These are phyloP conservation scores for Hypoxylon sp. DNA, from an alignment of 2,329 filamentous ascomycete species.

Conservation along the genomic window DNA sequence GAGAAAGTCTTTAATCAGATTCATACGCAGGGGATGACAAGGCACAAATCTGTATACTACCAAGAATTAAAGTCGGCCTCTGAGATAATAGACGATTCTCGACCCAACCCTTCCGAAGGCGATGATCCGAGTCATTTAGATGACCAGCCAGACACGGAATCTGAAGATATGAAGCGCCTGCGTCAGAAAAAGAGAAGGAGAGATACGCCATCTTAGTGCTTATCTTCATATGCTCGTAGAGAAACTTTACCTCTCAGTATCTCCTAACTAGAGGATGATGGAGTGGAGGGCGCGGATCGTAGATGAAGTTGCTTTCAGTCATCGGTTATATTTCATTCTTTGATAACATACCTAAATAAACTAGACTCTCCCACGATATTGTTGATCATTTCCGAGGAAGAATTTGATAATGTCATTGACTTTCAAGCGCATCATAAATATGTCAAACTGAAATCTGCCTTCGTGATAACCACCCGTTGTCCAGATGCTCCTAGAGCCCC, in stretches of 20 bases:
- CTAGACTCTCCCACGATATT: no score
- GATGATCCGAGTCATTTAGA: not conserved
- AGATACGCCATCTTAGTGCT: not conserved
- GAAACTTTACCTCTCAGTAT: not conserved
- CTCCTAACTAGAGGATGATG: not conserved
- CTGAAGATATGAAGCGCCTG: not conserved
- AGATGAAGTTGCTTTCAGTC: not conserved
- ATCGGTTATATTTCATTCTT: no score
- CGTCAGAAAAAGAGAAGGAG: not conserved
- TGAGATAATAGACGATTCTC: not conserved
- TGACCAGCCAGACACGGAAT: not conserved
- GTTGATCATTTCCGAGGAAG: no score
- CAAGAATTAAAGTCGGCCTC: constrained; percentile 1
- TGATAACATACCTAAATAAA: no score
- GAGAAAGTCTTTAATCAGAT: not conserved
- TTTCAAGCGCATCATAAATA: no score
- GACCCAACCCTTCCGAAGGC: not conserved
- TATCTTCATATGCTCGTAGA: not conserved
- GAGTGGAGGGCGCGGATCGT: not conserved
- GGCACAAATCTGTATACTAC: not conserved
- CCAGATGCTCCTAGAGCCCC: no score
- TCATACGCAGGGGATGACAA: not conserved
- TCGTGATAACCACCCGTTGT: no score
- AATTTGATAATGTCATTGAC: no score
- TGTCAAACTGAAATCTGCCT: no score